These are phyloP conservation scores for Venturia nashicola DNA, from an alignment of 2,329 filamentous ascomycete genomes.

Conservation along the genomic window DNA sequence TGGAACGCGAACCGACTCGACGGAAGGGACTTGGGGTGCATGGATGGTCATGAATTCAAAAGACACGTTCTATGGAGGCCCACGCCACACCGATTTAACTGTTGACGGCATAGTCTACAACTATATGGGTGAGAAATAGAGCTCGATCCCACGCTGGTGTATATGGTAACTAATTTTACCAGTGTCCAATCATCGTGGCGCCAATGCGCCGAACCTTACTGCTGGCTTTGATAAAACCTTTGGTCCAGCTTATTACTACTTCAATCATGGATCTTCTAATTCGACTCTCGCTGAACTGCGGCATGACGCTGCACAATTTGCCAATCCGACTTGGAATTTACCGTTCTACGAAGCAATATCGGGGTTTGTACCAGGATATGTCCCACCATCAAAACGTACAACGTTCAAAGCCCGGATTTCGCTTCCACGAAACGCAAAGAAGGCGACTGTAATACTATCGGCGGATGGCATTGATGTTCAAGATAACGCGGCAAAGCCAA, in stretches of 20 bases:
- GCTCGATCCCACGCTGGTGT: neutral
- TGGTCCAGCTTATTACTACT: conserved; percentile 51
- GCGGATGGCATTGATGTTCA: conserved; percentile 42
- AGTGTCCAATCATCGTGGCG: conserved; percentile 48
- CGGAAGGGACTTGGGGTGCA: neutral
- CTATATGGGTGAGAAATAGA: conserved; percentile 31
- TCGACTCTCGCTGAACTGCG: conserved; percentile 36
- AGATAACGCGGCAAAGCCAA: conserved; percentile 43
- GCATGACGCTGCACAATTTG: conserved; percentile 41
- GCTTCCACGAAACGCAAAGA: conserved; percentile 39
- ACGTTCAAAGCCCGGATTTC: conserved; percentile 38
- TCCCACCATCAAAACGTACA: conserved; percentile 39
- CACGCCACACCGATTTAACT: conserved; percentile 48
- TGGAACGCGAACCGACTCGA: neutral
- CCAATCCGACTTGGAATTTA: conserved; percentile 41
- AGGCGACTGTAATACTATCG: conserved; percentile 44
- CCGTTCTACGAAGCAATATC: conserved; percentile 54
- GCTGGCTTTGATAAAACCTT: conserved; percentile 54
- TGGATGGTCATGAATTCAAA: neutral
- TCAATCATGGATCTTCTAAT: conserved; percentile 42
- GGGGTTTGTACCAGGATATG: conserved; percentile 44
- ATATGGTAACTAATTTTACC: neutral
- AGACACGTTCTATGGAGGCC: conserved; percentile 49
- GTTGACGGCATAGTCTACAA: conserved; percentile 57
- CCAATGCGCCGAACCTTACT: conserved; percentile 51